Evolutionary conservation across 1,284 basidiomycete species (phyloP).

Genomic region (Malassezia furfur): DNA sequence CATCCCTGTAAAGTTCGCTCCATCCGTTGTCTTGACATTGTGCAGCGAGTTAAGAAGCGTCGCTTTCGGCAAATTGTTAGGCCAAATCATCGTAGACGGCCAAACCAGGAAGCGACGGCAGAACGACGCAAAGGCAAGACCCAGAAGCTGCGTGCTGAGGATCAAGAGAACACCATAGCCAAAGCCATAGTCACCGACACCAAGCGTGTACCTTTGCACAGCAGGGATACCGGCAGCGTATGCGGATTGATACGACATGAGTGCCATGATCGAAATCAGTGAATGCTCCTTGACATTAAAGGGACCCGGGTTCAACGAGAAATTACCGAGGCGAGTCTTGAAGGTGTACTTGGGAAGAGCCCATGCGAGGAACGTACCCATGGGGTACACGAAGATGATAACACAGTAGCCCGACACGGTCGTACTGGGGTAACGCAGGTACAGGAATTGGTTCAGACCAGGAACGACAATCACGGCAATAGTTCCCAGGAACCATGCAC

Average conservation of each 20-base stretch:
- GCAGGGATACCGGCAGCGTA: conserved; percentile 52
- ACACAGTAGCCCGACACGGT: conserved; percentile 29
- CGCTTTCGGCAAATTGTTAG: conserved; percentile 30
- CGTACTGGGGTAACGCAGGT: conserved; percentile 33
- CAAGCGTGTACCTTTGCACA: conserved; percentile 52
- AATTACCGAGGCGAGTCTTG: conserved; percentile 56
- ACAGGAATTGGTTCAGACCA: conserved; percentile 34
- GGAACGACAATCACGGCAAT: conserved; percentile 27
- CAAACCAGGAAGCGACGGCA: conserved; percentile 35
- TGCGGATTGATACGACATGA: conserved; percentile 62
- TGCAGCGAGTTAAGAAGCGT: conserved; percentile 38
- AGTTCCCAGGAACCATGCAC: conserved; percentile 31
- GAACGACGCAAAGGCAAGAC: conserved; percentile 38
- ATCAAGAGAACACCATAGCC: conserved; percentile 48
- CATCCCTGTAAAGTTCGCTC: conserved; percentile 50
- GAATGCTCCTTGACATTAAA: conserved; percentile 98
- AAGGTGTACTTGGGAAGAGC: conserved; percentile 68
- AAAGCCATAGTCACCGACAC: not conserved
- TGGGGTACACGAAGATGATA: conserved; percentile 65
- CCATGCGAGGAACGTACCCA: conserved; percentile 76
- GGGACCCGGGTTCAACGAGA: conserved; percentile 85
- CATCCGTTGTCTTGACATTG: conserved; percentile 23
- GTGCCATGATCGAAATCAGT: conserved; percentile 85
- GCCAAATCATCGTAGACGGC: conserved; percentile 45
- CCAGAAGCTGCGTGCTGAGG: conserved; percentile 51